These are phyloP conservation scores for Pythium rishiriense DNA, from an alignment of 352 stramenopile genomes.

Conservation along the genomic window DNA sequence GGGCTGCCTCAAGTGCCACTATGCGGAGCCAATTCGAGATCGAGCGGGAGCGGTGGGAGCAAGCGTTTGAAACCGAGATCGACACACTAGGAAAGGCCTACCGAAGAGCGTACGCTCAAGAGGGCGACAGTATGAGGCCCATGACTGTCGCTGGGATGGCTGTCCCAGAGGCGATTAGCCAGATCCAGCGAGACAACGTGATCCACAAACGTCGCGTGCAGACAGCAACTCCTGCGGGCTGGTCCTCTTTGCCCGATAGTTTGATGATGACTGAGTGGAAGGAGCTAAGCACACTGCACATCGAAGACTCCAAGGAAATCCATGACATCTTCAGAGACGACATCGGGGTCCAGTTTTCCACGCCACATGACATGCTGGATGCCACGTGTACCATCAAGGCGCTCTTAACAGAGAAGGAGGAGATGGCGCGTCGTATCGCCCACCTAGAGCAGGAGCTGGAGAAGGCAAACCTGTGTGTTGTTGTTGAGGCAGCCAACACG, in stretches of 20 bases:
- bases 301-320: slow-evolving; percentile 42
- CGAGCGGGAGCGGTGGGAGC: slow-evolving; percentile 52
- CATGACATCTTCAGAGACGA: slow-evolving; percentile 32
- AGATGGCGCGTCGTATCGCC: slow-evolving; percentile 41
- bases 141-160: slow-evolving; percentile 58
- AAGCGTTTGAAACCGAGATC: slow-evolving; percentile 56
- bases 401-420: slow-evolving; percentile 37
- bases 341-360: neutral
- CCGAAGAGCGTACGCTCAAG: slow-evolving; percentile 31
- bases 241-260: slow-evolving; percentile 2
- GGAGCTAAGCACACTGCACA: slow-evolving; percentile 20
- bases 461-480: neutral
- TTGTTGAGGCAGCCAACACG: slow-evolving; percentile 3
- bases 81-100: slow-evolving; percentile 41
- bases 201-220: slow-evolving; percentile 48
- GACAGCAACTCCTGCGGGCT: slow-evolving; percentile 35
- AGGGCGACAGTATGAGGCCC: slow-evolving; percentile 23
- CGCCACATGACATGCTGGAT: neutral
- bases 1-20: slow-evolving; percentile 23
- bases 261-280: neutral
- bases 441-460: slow-evolving; percentile 36
- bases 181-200: slow-evolving; percentile 43
- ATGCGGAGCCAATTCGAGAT: slow-evolving; percentile 21
- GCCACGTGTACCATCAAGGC: slow-evolving; percentile 8
- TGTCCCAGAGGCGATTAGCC: slow-evolving; percentile 44